Percentiles rank a stretch among this genome's conserved stretches.
These are phyloP conservation scores for Pichia insulana DNA, from an alignment of 805 yeast genomes.

Conservation along the genomic window DNA sequence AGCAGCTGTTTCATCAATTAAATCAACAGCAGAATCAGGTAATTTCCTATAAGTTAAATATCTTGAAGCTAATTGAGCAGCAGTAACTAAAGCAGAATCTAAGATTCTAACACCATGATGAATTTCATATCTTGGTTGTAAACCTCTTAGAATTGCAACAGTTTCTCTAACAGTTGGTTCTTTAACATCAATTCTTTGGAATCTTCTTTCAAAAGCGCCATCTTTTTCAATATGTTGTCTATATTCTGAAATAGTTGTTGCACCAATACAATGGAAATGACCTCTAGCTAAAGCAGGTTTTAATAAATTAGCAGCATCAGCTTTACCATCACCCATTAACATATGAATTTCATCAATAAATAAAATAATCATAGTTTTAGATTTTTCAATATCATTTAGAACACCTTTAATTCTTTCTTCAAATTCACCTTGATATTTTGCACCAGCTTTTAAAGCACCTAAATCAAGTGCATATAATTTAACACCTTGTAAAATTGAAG, in stretches of 20 bases:
- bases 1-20: conserved; percentile 94
- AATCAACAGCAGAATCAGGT: conserved; percentile 95
- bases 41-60: conserved; percentile 90
- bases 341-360: conserved; percentile 98
- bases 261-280: conserved; percentile 93
- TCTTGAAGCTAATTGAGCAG: conserved; percentile 90
- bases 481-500: conserved; percentile 73
- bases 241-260: conserved; percentile 93
- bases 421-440: conserved; percentile 96
- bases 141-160: conserved; percentile 90
- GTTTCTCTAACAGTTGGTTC: conserved; percentile 92
- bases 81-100: conserved; percentile 88
- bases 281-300: conserved; percentile 98
- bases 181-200: conserved; percentile 92
- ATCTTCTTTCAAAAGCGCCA: conserved; percentile 97
- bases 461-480: conserved; percentile 82
- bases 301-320: conserved; percentile 92
- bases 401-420: conserved; percentile 98
- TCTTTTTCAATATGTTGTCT: conserved; percentile 89
- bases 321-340: conserved; percentile 99
- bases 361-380: conserved; percentile 75
- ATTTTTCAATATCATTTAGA: conserved; percentile 83
- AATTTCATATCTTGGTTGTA: conserved; percentile 89
- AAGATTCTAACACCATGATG: conserved; percentile 96
- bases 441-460: conserved; percentile 97